Percentiles rank a stretch among this genome's conserved stretches.
These are phyloP conservation scores for Sophora flavescens DNA, from an alignment of 306 rosid genomes.

Conservation along the genomic window DNA sequence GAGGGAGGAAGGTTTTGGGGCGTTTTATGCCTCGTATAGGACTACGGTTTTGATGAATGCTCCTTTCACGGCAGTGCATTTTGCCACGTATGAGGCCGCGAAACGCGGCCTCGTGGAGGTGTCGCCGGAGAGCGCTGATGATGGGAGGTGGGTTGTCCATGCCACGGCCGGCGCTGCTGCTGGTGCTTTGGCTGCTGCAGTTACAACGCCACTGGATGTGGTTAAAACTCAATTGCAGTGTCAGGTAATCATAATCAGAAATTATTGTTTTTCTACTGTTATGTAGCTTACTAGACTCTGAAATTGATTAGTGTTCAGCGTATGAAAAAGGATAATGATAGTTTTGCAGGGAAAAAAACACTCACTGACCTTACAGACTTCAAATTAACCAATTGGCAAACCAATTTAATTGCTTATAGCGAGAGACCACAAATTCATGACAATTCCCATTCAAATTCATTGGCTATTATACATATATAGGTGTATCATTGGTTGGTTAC, in stretches of 20 bases:
- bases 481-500: neutral
- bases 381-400: neutral
- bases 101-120: slow-evolving; percentile 64
- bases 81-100: slow-evolving; percentile 69
- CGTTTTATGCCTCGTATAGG: slow-evolving; percentile 83
- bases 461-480: neutral
- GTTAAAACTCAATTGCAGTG: slow-evolving; percentile 86
- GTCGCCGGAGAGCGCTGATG: slow-evolving; percentile 59
- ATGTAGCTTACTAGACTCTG: slow-evolving; percentile 4
- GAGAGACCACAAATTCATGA: neutral
- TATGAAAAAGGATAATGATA: neutral
- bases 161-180: slow-evolving; percentile 84
- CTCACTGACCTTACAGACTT: neutral
- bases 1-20: slow-evolving; percentile 75
- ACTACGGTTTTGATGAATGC: slow-evolving; percentile 88
- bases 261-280: neutral
- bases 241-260: slow-evolving; percentile 54
- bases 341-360: neutral
- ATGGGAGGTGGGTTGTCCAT: slow-evolving; percentile 69
- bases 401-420: neutral
- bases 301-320: slow-evolving; percentile 1
- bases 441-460: neutral
- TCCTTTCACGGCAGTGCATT: slow-evolving; percentile 81
- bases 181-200: slow-evolving; percentile 72
- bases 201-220: slow-evolving; percentile 86